These are phyloP conservation scores for Daldinia grandis DNA, from an alignment of 495 filamentous ascomycete species.

Conservation along the genomic window DNA sequence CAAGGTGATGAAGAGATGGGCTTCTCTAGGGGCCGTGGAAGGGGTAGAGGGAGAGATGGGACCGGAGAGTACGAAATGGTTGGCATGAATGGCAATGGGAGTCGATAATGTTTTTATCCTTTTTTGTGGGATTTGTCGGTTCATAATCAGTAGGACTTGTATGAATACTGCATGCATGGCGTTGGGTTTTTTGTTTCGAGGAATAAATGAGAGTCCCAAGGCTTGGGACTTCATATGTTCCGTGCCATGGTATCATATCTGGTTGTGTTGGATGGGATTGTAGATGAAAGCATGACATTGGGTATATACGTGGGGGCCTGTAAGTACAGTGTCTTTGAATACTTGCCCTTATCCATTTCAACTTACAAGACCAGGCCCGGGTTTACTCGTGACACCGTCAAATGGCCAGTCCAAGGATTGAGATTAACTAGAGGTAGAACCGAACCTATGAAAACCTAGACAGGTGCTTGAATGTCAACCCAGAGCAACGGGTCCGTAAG, in stretches of 20 bases:
- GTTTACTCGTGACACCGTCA: neutral
- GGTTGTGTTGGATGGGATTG: neutral
- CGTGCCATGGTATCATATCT: conserved; percentile 10
- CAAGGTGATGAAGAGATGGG: conserved; percentile 60
- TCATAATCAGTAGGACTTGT: conserved; percentile 17
- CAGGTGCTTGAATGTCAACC: neutral
- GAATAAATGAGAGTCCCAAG: conserved; percentile 11
- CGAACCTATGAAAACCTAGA: neutral
- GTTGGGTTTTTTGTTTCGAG: conserved; percentile 28
- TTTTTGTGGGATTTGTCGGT: neutral
- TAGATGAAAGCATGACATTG: neutral
- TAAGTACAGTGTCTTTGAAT: neutral
- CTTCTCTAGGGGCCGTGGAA: conserved; percentile 58
- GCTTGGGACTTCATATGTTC: neutral
- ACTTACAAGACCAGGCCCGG: neutral
- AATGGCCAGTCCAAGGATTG: neutral
- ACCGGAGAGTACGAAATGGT: conserved; percentile 86
- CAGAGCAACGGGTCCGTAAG: neutral
- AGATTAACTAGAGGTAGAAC: neutral
- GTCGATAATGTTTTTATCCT: conserved; percentile 8
- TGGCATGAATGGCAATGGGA: conserved; percentile 43
- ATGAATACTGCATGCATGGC: conserved; percentile 38
- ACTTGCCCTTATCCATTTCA: neutral
- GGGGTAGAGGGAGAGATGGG: conserved; percentile 64
- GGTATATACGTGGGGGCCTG: neutral